Evolutionary conservation across 1,139 yeast species (phyloP).

Genomic region (Debaryomycetaceae sp.): DNA sequence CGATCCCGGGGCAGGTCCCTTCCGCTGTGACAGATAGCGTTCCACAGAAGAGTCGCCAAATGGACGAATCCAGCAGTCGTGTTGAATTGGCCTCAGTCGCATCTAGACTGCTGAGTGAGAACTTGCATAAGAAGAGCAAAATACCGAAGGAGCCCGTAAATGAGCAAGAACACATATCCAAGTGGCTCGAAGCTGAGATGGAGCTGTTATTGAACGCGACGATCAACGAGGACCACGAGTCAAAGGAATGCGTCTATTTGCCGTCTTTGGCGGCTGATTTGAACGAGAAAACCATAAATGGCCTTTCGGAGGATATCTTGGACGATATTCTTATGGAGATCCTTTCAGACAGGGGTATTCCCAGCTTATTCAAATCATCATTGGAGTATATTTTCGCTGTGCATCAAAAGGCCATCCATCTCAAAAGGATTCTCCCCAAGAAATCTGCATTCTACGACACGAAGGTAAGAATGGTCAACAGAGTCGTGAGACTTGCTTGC

Average conservation of each 20-base stretch:
- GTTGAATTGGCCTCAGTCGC: neutral
- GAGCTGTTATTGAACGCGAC: slow-evolving; percentile 43
- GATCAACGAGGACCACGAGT: slow-evolving; percentile 5
- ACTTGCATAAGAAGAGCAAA: neutral
- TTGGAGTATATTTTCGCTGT: slow-evolving; percentile 45
- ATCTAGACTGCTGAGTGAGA: neutral
- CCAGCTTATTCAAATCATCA: slow-evolving; percentile 26
- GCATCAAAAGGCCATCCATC: slow-evolving; percentile 37
- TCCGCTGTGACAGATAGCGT: neutral
- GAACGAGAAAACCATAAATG: slow-evolving; percentile 19
- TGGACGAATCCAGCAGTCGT: neutral
- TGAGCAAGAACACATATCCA: slow-evolving; percentile 19
- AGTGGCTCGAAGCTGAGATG: slow-evolving; percentile 30
- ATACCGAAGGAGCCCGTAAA: slow-evolving; percentile 1
- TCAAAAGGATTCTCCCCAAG: slow-evolving; percentile 38
- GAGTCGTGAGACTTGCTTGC: slow-evolving; percentile 51
- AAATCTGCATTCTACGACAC: slow-evolving; percentile 36
- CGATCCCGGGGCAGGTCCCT: neutral
- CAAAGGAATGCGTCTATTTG: slow-evolving; percentile 22
- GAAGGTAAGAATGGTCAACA: slow-evolving; percentile 42
- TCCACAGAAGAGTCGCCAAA: neutral
- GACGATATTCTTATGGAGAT: slow-evolving; percentile 55
- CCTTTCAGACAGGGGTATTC: slow-evolving; percentile 50
- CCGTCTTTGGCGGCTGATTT: slow-evolving; percentile 37
- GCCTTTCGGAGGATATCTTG: slow-evolving; percentile 24